Percentiles rank a stretch among this genome's conserved stretches.
Conservation (phyloP, 2,329 filamentous ascomycete species). For the Scedosporium minutisporum region DNA sequence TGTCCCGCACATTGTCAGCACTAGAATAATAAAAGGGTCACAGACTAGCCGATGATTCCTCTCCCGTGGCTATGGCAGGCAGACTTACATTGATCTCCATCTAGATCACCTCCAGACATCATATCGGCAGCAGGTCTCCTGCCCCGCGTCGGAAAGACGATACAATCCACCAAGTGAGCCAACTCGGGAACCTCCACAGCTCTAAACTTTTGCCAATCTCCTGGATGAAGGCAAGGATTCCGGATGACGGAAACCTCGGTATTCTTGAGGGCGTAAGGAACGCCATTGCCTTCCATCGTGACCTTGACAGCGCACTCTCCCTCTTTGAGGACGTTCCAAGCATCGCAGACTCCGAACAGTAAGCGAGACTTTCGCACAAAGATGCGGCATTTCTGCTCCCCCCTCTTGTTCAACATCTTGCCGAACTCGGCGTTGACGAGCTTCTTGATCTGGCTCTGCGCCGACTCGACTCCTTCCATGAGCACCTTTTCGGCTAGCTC, state of each 20-base stretch:
- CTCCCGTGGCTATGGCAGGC: too few relatives aligned
- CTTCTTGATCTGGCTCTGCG: conserved; percentile 16
- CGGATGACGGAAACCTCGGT: conserved; percentile 28
- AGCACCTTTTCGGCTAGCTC: conserved; percentile 27
- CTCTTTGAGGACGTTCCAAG: conserved; percentile 22
- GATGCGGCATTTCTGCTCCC: conserved; percentile 27
- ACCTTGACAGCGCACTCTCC: conserved; percentile 28
- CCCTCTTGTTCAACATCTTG: conserved; percentile 22
- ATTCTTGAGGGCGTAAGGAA: conserved; percentile 20
- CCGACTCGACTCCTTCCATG: conserved; percentile 23
- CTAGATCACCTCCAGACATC: conserved; percentile 32
- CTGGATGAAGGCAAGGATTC: conserved; percentile 32
- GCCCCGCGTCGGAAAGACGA: conserved; percentile 27
- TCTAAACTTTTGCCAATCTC: conserved; percentile 31
- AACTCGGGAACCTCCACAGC: conserved; percentile 24
- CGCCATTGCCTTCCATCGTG: conserved; percentile 24
- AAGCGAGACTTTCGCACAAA: conserved; percentile 25
- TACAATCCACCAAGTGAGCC: conserved; percentile 28
- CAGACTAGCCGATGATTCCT: too few relatives aligned
- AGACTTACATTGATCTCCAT: conserved; percentile 30
- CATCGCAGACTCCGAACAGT: conserved; percentile 28
- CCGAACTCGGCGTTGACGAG: conserved; percentile 18
- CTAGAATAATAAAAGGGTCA: neutral
- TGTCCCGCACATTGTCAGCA: neutral
- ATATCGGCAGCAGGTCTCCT: conserved; percentile 27